Evolutionary conservation across 441 rosid species (phyloP), one percentile per base, ranked within the genome.

Genomic region (Isatis lusitanica): DNA sequence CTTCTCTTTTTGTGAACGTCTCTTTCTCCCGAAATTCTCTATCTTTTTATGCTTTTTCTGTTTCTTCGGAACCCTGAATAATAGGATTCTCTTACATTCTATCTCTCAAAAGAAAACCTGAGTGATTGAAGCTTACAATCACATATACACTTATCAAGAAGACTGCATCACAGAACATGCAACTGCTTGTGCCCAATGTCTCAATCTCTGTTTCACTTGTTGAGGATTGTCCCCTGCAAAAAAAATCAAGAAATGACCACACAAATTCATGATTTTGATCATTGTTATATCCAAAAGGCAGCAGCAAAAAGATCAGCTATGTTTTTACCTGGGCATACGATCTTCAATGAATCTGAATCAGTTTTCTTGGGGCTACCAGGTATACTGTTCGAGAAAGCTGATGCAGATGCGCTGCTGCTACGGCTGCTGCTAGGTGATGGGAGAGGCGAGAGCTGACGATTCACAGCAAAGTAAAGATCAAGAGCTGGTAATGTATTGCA

Each of bases 101-200:
- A 75, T 68, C 31, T 18, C 66, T 69, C 71, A 53, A 52, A 61
- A 74, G 48, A 74, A 74, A 65, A 66, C 18, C 18, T 59, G 68
- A 66, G 55, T 60, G 68, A 46, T 9, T 39, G 69, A 51, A 28
- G 63, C 30, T 62, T 21, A 71, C 42, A 60, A 60, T 59, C 59
- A 70, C 67, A 36, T 60, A 33, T 50, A 42, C 69, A 17, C 48
- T 68, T 46, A 53, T 73, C 77, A 86, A 36, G 43, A 76, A 56
- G 90, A 85, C 74, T 93, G 98, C 97, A 82, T 83, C 53, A 91
- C 80, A 56, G 97, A 91, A 74, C 98, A 93, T 30, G 97, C 98
- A 74, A 93, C 98, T 6, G 92, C 97, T 80, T 89, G 98, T 9
- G 98, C 97, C 97, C 98, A 92, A 74, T 87, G 98, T 89, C 97